Percentiles rank a stretch among this genome's conserved stretches.
Evolutionary conservation across 1,284 basidiomycete genomes (phyloP).

Genomic region (Xerocomus nothofagi): DNA sequence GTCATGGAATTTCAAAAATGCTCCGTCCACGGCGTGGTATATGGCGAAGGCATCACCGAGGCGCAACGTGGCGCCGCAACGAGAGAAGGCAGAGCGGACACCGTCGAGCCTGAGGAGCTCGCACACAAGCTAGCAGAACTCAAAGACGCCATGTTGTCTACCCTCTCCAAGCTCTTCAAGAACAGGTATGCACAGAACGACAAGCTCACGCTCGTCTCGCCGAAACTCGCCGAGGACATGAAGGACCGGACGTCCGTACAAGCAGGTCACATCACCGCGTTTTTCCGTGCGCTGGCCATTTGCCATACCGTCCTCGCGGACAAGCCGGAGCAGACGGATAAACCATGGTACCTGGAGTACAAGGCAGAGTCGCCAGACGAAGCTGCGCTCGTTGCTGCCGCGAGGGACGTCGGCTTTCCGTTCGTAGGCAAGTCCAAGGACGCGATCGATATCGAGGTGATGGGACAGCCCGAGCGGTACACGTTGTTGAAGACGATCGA

Average conservation of each 20-base stretch:
- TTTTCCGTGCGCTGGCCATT: slow-evolving; percentile 89
- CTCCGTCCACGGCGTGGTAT: slow-evolving; percentile 80
- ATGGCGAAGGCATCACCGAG: slow-evolving; percentile 94
- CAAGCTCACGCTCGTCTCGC: slow-evolving; percentile 87
- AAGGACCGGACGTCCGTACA: slow-evolving; percentile 63
- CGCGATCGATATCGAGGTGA: slow-evolving; percentile 84
- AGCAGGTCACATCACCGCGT: slow-evolving; percentile 70
- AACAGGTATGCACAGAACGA: slow-evolving; percentile 86
- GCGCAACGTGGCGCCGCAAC: slow-evolving; percentile 91
- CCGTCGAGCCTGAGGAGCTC: slow-evolving; percentile 71
- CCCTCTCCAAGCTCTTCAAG: slow-evolving; percentile 78
- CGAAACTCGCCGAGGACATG: slow-evolving; percentile 78
- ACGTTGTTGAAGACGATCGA: slow-evolving; percentile 81
- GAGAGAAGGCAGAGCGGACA: slow-evolving; percentile 70
- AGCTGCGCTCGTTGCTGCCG: slow-evolving; percentile 89
- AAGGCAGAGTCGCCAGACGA: slow-evolving; percentile 97
- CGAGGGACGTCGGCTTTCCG: slow-evolving; percentile 91
- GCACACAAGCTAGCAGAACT: slow-evolving; percentile 60
- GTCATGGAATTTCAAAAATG: slow-evolving; percentile 99
- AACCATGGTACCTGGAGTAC: slow-evolving; percentile 79
- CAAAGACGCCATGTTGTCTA: slow-evolving; percentile 79
- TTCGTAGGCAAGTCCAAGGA: slow-evolving; percentile 81
- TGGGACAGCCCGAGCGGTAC: slow-evolving; percentile 86
- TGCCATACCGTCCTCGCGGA: slow-evolving; percentile 92
- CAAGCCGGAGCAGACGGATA: slow-evolving; percentile 58